Evolutionary conservation across 306 rosid genomes (phyloP).

Genomic region (Prunus padus): DNA sequence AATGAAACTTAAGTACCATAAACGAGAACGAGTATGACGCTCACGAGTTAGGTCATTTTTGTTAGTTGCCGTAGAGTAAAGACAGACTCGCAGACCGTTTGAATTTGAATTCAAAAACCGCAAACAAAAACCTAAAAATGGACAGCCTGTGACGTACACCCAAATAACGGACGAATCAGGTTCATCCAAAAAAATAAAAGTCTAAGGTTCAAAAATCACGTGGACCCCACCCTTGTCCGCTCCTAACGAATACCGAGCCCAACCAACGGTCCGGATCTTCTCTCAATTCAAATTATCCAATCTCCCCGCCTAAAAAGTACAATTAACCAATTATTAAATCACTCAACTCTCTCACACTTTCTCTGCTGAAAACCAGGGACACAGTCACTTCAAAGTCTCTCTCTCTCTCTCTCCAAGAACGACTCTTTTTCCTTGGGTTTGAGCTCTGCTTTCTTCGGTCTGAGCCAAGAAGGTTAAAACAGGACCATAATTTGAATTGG

Average conservation of each 20-base stretch:
- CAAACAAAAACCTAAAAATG: neutral
- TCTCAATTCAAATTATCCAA: constrained; percentile 49
- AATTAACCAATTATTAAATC: constrained; percentile 34
- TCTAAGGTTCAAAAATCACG: constrained; percentile 1
- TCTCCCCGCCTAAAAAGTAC: constrained; percentile 61
- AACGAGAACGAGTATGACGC: neutral
- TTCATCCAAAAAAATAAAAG: neutral
- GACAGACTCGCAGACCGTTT: constrained; percentile 16
- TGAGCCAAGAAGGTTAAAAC: neutral
- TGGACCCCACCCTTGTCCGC: constrained; percentile 64
- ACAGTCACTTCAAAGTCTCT: neutral
- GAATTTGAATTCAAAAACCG: constrained; percentile 10
- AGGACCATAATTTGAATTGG: constrained; percentile 15
- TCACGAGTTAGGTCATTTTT: neutral
- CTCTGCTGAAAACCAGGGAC: constrained; percentile 17
- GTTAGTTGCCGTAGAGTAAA: constrained; percentile 1
- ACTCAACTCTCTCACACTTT: constrained; percentile 22
- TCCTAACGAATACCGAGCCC: constrained; percentile 52
- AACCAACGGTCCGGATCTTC: constrained; percentile 55
- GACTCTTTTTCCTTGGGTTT: constrained; percentile 18
- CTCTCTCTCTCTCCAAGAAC: neutral
- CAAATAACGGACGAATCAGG: neutral
- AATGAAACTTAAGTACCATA: neutral
- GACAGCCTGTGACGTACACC: neutral
- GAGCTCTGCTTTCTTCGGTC: constrained; percentile 33